Evolutionary conservation across 2,329 filamentous ascomycete genomes (phyloP).

Genomic region (Monilinia fructicola): DNA sequence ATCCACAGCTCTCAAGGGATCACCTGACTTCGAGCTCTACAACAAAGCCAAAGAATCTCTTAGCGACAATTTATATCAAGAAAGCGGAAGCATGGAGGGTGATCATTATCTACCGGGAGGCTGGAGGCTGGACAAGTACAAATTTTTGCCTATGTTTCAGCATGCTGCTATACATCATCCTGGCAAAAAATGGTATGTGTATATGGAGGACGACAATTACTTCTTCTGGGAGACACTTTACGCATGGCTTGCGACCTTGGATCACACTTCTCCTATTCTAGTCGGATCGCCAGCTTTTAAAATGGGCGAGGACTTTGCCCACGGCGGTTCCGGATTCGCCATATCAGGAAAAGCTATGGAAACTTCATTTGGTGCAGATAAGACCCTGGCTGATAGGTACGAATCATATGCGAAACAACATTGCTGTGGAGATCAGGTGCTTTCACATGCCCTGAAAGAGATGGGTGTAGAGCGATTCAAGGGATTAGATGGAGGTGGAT

Average conservation of each 20-base stretch:
- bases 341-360: conserved; percentile 53
- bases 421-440: conserved; percentile 27
- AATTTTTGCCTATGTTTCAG: conserved; percentile 60
- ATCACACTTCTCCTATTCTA: conserved; percentile 48
- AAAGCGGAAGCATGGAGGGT: conserved; percentile 26
- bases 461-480: conserved; percentile 23
- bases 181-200: conserved; percentile 58
- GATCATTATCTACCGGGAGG: conserved; percentile 35
- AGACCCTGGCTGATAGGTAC: conserved; percentile 15
- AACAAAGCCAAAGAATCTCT: conserved; percentile 18
- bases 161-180: conserved; percentile 53
- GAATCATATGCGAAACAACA: conserved; percentile 23
- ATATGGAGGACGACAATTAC: conserved; percentile 60
- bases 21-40: conserved; percentile 27
- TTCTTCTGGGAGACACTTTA: conserved; percentile 54
- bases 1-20: conserved; percentile 24
- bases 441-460: conserved; percentile 22
- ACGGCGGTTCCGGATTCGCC: conserved; percentile 57
- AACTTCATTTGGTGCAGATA: conserved; percentile 22
- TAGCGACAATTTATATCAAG: conserved; percentile 26
- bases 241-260: conserved; percentile 48
- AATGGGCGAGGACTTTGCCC: conserved; percentile 49
- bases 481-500: conserved; percentile 24
- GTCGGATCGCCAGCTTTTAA: conserved; percentile 49
- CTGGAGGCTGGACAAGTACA: conserved; percentile 62